Evolutionary conservation across 257 asterid species (phyloP), one percentile per base, ranked within the genome.

Genomic region (Oldenlandia corymbosa): DNA sequence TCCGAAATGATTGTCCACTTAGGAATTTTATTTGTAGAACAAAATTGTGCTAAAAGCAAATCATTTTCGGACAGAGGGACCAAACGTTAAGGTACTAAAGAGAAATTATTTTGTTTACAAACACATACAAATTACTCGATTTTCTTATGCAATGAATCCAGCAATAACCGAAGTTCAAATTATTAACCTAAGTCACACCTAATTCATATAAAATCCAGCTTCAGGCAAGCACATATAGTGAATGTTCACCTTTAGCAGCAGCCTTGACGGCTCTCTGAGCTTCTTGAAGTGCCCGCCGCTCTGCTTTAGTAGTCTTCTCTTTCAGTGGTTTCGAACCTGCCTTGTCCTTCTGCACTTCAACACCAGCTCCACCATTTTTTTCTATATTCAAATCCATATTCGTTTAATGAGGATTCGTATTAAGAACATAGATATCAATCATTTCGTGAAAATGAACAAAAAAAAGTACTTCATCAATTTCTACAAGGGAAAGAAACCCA

Each of bases 231-330:
- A 55, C 7, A 30, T 20, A 56, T 36, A 20, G 46, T 18, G 62
- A 24, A 41, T 56, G 42, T 37, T 23, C 63, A 90, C 97, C 94
- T 87, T 83, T 90, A 7, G 91, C 70, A 52, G 95, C 88, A 60
- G 85, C 86, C 83, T 93, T 93, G 18, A 90, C 94, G 71, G 99
- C 97, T 30, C 97, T 76, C 66, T 93, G 96, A 24, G 99, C 92
- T 73, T 93, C 99, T 71, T 93, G 97, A 45, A 81, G 71, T 16
- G 97, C 99, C n/a, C 99, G 86, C 60, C 97, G 85, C 72, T 90
- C 97, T 4, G 97, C 97, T 64, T 90, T 93, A 0, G 96, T 79
- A 2, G 95, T 83, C 80, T 87, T 87, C 85, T 87, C 91, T 79
- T 89, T 92, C 60, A 75, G 63, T 4, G 88, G 77, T 71, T 84